Percentiles rank a stretch among this genome's conserved stretches.
Conservation (phyloP, 2,329 filamentous ascomycete genomes). For the Fusarium longipes region DNA sequence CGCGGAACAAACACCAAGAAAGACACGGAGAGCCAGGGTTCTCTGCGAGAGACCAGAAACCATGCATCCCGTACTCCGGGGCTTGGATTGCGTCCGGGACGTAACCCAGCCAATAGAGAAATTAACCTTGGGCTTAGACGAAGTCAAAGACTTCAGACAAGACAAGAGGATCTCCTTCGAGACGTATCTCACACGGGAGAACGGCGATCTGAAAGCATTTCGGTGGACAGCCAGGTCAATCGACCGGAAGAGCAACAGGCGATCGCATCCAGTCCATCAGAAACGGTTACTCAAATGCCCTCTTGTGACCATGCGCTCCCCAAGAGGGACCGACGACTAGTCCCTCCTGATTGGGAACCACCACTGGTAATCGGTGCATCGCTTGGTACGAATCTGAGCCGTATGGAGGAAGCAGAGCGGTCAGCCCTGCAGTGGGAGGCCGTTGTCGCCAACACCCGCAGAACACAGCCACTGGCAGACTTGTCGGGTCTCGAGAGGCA, state of each 20-base stretch:
- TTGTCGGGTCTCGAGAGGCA: conserved; percentile 38
- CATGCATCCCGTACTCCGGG: neutral
- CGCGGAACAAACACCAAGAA: conserved; percentile 4
- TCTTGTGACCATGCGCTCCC: neutral
- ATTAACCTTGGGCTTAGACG: conserved; percentile 31
- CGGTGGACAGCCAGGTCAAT: neutral
- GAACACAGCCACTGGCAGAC: conserved; percentile 35
- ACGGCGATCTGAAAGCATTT: neutral
- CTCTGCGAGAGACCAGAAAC: neutral
- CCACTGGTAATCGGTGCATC: conserved; percentile 41
- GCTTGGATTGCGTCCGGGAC: conserved; percentile 35
- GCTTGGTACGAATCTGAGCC: conserved; percentile 40
- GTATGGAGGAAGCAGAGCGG: conserved; percentile 40
- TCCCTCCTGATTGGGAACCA: conserved; percentile 37
- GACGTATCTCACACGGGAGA: neutral
- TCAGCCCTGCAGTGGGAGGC: conserved; percentile 43
- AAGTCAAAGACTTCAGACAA: conserved; percentile 10
- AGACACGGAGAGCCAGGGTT: neutral
- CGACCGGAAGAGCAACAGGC: neutral
- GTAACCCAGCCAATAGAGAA: conserved; percentile 32
- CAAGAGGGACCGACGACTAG: conserved; percentile 6
- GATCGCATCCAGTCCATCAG: neutral
- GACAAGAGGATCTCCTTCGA: neutral
- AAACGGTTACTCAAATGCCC: neutral
- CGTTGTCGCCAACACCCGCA: conserved; percentile 36